A percentile compares a stretch with the other conserved stretches of the same genome.
These are phyloP conservation scores for Macrocybe gigantea DNA, from an alignment of 768 basidiomycete genomes.

Conservation along the genomic window DNA sequence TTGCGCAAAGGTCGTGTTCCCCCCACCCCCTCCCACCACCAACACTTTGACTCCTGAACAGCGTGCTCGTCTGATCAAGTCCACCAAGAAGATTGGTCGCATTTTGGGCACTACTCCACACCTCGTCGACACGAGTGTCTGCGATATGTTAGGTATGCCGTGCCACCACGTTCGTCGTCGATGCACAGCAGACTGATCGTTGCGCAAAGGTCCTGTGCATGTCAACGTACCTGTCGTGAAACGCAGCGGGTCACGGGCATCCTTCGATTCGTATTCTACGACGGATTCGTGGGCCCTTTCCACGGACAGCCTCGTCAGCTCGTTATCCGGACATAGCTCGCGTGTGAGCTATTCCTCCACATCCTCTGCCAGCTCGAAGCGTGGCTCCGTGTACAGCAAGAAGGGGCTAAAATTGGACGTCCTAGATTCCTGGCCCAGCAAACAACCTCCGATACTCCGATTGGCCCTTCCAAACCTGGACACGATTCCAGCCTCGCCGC, in stretches of 20 bases:
- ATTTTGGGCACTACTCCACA: conserved; percentile 57
- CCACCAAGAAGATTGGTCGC: conserved; percentile 53
- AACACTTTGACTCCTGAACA: conserved; percentile 47
- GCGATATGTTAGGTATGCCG: conserved; percentile 13
- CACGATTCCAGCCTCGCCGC: conserved; percentile 23
- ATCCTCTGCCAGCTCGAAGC: conserved; percentile 1
- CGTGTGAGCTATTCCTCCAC: not conserved
- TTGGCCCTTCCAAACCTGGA: conserved; percentile 19
- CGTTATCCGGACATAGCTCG: too few relatives aligned
- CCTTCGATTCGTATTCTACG: too few relatives aligned
- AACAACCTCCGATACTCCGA: conserved; percentile 13
- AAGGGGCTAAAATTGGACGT: too few relatives aligned
- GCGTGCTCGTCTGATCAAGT: conserved; percentile 50
- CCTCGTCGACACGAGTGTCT: conserved; percentile 32
- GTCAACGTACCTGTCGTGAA: not conserved
- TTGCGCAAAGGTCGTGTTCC: conserved; percentile 31
- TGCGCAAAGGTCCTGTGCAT: not conserved
- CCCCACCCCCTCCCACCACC: conserved; percentile 50
- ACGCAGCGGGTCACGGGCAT: not conserved
- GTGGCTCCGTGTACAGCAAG: too few relatives aligned
- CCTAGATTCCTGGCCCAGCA: conserved; percentile 5
- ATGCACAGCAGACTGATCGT: not conserved
- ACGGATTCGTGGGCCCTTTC: too few relatives aligned
- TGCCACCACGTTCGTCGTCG: not conserved
- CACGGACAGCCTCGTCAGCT: too few relatives aligned